Conservation (phyloP, 352 stramenopile species). For the Phytophthora pinifolia region DNA sequence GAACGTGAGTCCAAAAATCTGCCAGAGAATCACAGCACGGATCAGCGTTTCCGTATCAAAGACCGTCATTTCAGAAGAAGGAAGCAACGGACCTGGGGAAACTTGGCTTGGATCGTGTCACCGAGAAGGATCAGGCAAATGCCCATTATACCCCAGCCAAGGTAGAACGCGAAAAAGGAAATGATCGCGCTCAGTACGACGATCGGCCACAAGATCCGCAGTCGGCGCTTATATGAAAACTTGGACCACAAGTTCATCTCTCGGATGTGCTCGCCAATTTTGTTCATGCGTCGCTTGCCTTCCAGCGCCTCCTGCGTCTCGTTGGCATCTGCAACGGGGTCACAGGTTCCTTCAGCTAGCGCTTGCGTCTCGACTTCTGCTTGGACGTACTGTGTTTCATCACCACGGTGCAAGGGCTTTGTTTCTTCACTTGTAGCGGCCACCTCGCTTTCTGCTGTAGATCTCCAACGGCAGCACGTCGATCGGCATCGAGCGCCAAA, state of each 20-base stretch:
- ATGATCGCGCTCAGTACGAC: constrained; percentile 81
- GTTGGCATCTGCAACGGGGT: constrained; percentile 45
- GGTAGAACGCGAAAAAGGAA: constrained; percentile 78
- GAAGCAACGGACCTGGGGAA: constrained; percentile 49
- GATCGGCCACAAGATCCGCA: constrained; percentile 67
- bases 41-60: constrained; percentile 5
- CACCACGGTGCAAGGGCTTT: constrained; percentile 22
- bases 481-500: constrained; percentile 21
- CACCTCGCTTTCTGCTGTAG: constrained; percentile 2
- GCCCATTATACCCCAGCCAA: constrained; percentile 84
- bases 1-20: constrained; percentile 87
- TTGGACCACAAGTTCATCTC: constrained; percentile 78
- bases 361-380: not conserved
- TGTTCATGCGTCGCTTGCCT: constrained; percentile 52
- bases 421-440: constrained; percentile 25
- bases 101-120: constrained; percentile 81
- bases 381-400: constrained; percentile 15
- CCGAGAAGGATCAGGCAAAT: constrained; percentile 77
- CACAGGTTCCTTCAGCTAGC: constrained; percentile 14
- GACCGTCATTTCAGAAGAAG: not conserved
- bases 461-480: constrained; percentile 12
- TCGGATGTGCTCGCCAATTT: constrained; percentile 45
- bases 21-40: not conserved
- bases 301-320: constrained; percentile 62
- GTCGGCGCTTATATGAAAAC: constrained; percentile 67